phyloP scores from a whole-genome alignment of 345 rosid genomes.

The Gossypium anomalum region DNA sequence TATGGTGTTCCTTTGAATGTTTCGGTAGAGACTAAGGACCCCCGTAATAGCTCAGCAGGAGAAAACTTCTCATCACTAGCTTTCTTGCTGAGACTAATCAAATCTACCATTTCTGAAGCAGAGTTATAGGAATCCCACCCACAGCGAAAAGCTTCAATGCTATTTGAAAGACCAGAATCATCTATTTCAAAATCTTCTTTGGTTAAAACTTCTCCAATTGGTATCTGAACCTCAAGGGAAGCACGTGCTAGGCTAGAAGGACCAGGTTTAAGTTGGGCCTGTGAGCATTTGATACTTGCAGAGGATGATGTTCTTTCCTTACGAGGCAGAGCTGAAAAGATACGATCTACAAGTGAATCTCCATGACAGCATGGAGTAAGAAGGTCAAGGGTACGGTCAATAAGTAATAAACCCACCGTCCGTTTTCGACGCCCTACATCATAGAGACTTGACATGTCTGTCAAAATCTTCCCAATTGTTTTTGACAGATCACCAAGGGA shows the following conservation, averaged over 20 bases:
- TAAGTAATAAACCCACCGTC: constrained; percentile 79
- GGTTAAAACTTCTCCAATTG: constrained; percentile 55
- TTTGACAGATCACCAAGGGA: constrained; percentile 89
- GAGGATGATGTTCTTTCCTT: constrained; percentile 46
- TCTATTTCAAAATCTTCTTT: constrained; percentile 42
- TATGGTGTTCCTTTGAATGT: constrained; percentile 76
- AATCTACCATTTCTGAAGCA: constrained; percentile 32
- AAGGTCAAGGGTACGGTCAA: constrained; percentile 93
- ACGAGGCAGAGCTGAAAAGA: constrained; percentile 74
- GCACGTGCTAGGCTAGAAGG: constrained; percentile 45
- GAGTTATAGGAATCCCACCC: constrained; percentile 63
- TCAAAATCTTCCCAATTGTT: constrained; percentile 84
- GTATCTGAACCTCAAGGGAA: constrained; percentile 75
- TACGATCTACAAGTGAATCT: constrained; percentile 84
- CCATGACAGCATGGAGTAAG: constrained; percentile 91
- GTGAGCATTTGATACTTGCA: constrained; percentile 39
- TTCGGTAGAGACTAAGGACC: constrained; percentile 70
- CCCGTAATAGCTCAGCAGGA: constrained; percentile 44
- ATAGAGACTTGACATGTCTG: constrained; percentile 96
- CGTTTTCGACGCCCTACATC: constrained; percentile 95
- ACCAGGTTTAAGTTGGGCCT: constrained; percentile 45
- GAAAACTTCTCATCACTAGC: constrained; percentile 27
- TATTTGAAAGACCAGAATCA: constrained; percentile 41
- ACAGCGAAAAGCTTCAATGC: constrained; percentile 56
- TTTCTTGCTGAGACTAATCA: constrained; percentile 30